Evolutionary conservation across 805 yeast genomes (phyloP), one percentile per base, ranked within the genome.

Genomic region (Cyberlindnera japonica): DNA sequence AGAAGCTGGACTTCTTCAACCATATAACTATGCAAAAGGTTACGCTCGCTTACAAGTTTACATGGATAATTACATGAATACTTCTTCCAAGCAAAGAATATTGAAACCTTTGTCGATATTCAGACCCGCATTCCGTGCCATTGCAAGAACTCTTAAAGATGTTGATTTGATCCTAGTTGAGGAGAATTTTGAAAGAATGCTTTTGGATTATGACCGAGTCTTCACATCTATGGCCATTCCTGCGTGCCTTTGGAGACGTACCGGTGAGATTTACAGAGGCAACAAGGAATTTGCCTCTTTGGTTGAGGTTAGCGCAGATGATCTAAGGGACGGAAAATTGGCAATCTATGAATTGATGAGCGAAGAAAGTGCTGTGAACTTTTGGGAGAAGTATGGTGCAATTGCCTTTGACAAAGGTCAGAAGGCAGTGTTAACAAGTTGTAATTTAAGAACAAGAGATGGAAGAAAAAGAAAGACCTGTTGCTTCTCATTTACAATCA

Each of bases 141-240:
- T 90, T 51, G 96, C 98, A 0, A 73, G 88, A 50, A 83, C 95
- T 2, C 67, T 91, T 49, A 87, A 86, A 54, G 97, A 90, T 61
- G 86, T 89, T 9, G 98, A 91, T 62, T 69, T 91, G 55, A 90
- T 90, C 5, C 66, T 89, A 25, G 97, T 91, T 4, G 98, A 91
- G 54, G 98, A 91, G 62, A 83, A 83, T 41, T 91, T 91, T 58
- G 98, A 91, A 64, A 71, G 97, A 47, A 86, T 91, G 95, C 64
- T 91, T 33, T 67, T 91, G 38, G 96, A 91, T 53, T 89, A 91
- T 56, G 98, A 91, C 59, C 72, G 98, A 25, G 96, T 91, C 4
- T 91, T 91, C 65, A 89, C 97, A 0, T 83, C 95, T 4, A 89
- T 91, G 96, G 96, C 97, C 6, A 88, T 91, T 45, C 98, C 98